These are phyloP conservation scores for Cichorium intybus DNA, from an alignment of 140 eudicot species.

Conservation along the genomic window DNA sequence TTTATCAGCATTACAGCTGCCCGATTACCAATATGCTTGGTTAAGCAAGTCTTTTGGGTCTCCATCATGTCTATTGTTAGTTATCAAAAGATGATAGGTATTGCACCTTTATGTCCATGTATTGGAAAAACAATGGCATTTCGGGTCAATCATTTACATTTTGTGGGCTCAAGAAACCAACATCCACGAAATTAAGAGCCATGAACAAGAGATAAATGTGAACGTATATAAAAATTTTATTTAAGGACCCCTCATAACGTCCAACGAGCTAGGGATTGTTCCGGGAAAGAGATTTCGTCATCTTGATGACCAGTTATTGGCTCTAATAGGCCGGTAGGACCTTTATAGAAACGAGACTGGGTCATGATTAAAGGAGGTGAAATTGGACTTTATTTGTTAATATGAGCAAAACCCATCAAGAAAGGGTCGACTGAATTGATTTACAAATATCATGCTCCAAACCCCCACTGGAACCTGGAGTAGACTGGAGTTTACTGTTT, in stretches of 20 bases:
- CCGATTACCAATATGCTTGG: conserved; percentile 1
- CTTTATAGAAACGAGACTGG: background rate
- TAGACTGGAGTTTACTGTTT: too few relatives aligned
- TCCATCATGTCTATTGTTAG: conserved; percentile 9
- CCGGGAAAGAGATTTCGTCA: background rate
- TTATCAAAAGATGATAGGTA: conserved; percentile 15
- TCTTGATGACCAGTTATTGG: background rate
- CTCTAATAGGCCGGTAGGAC: background rate
- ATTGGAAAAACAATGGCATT: conserved; percentile 8
- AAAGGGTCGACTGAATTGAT: too few relatives aligned
- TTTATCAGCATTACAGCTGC: conserved; percentile 15
- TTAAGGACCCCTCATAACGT: conserved; percentile 2
- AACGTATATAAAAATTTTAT: too few relatives aligned
- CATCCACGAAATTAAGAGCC: conserved; percentile 3
- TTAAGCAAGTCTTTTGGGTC: conserved; percentile 20
- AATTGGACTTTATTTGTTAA: too few relatives aligned
- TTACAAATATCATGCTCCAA: too few relatives aligned
- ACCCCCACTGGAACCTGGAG: too few relatives aligned
- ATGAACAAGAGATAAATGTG: background rate
- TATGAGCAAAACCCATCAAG: too few relatives aligned
- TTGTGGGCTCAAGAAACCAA: conserved; percentile 23
- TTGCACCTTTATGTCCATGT: conserved; percentile 25
- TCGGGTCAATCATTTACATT: conserved; percentile 3
- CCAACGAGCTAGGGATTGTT: background rate
- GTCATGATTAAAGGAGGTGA: background rate